Percentiles rank a stretch among this genome's conserved stretches.
Evolutionary conservation across 352 stramenopile species (phyloP).

Genomic region (Phytophthora aleatoria): DNA sequence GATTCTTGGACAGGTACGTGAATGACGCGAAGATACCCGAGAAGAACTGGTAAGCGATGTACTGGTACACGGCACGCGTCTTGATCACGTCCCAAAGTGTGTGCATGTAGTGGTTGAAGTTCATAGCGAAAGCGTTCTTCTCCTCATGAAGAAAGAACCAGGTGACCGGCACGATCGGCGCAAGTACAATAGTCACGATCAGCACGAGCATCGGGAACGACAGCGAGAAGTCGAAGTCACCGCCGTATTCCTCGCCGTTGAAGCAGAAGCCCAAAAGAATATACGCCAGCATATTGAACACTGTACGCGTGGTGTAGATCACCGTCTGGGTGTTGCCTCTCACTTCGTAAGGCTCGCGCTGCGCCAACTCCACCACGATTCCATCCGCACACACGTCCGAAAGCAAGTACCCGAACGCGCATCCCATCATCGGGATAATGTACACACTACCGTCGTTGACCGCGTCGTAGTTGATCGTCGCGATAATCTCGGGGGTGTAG

Average conservation of each 20-base stretch:
- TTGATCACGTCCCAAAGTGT: constrained; percentile 53
- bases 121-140: constrained; percentile 33
- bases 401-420: constrained; percentile 51
- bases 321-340: constrained; percentile 52
- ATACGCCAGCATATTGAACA: constrained; percentile 45
- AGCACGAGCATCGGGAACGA: constrained; percentile 50
- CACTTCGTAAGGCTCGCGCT: constrained; percentile 47
- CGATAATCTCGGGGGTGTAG: constrained; percentile 51
- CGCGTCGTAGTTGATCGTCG: constrained; percentile 46
- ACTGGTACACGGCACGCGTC: constrained; percentile 54
- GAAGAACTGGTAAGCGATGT: constrained; percentile 48
- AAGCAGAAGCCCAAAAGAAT: constrained; percentile 50
- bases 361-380: constrained; percentile 51
- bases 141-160: constrained; percentile 56
- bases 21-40: constrained; percentile 46
- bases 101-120: constrained; percentile 47
- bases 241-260: constrained; percentile 54
- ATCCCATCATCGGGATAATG: constrained; percentile 54
- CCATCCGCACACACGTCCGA: constrained; percentile 55
- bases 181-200: constrained; percentile 40
- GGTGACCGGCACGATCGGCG: constrained; percentile 41
- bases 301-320: constrained; percentile 52
- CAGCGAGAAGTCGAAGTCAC: constrained; percentile 49
- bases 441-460: constrained; percentile 40
- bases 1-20: constrained; percentile 44